Evolutionary conservation across 179 eudicot genomes (phyloP).

Genomic region (Spinacia oleracea): DNA sequence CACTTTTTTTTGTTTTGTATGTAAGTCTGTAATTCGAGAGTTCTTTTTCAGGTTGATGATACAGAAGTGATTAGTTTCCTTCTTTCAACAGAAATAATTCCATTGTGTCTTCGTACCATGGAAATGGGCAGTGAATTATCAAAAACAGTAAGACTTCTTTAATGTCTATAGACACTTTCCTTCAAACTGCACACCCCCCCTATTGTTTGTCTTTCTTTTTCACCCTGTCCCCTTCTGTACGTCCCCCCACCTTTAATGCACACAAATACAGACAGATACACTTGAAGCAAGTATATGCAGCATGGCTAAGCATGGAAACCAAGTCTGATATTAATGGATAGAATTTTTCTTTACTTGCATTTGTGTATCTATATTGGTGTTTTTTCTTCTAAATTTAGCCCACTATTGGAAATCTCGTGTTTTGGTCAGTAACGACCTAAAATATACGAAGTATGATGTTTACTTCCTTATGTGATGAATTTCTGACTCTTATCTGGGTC

Average conservation of each 20-base stretch:
- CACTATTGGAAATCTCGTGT: not conserved
- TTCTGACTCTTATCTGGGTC: not conserved
- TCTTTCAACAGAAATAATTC: constrained; percentile 92
- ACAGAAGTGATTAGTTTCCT: constrained; percentile 87
- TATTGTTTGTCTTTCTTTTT: not conserved
- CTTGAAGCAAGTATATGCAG: not conserved
- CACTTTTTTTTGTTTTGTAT: not conserved
- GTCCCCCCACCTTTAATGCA: no score
- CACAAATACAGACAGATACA: not conserved
- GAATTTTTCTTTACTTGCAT: not conserved
- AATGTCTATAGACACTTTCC: not conserved
- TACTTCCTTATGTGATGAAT: not conserved
- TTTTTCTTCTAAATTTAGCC: not conserved
- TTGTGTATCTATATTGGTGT: no score
- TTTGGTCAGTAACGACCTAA: not conserved
- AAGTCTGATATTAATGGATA: not conserved
- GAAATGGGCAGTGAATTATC: constrained; percentile 97
- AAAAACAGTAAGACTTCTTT: constrained; percentile 62
- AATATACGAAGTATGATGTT: not conserved
- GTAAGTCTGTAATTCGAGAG: not conserved
- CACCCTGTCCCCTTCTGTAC: no score
- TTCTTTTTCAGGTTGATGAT: constrained; percentile 75
- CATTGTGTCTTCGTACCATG: constrained; percentile 95
- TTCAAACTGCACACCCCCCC: not conserved
- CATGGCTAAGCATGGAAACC: not conserved